These are phyloP conservation scores for Phytopythium ostracodes DNA, from an alignment of 352 stramenopile genomes.

Conservation along the genomic window DNA sequence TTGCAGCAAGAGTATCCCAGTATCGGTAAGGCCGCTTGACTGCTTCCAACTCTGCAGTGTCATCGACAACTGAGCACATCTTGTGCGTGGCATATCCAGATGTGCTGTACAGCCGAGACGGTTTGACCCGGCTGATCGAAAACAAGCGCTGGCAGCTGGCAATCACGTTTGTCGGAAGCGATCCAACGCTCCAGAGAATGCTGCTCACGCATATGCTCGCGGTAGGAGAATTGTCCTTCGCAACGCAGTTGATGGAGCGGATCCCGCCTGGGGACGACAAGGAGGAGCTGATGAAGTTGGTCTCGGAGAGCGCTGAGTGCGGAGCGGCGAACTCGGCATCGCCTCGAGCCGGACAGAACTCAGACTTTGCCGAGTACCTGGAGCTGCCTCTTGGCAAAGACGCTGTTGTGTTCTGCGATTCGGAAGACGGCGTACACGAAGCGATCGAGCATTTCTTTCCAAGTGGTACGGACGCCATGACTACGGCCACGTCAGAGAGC, in stretches of 20 bases:
- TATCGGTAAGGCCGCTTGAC: conserved; percentile 30
- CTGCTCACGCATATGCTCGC: conserved; percentile 43
- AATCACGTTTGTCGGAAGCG: conserved; percentile 55
- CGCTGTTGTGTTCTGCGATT: conserved; percentile 38
- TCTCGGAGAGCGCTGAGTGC: not conserved
- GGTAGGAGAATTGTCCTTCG: conserved; percentile 23
- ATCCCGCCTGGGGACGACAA: conserved; percentile 29
- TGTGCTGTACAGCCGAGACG: conserved; percentile 58
- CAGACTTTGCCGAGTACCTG: conserved; percentile 16
- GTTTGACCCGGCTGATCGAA: conserved; percentile 52
- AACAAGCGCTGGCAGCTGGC: conserved; percentile 59
- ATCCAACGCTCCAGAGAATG: conserved; percentile 38
- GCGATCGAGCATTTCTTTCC: conserved; percentile 27
- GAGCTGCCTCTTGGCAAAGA: conserved; percentile 16
- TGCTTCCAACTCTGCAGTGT: not conserved
- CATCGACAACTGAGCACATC: not conserved
- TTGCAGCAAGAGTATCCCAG: conserved; percentile 52
- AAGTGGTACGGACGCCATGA: not conserved
- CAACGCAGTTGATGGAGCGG: conserved; percentile 26
- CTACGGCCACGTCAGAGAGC: not conserved
- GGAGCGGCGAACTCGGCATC: not conserved
- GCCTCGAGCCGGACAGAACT: not conserved
- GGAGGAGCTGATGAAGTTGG: conserved; percentile 8
- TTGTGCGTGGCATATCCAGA: conserved; percentile 18
- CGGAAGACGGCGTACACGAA: conserved; percentile 20